phyloP scores from a whole-genome alignment of 148 eudicot genomes.

The Cornus kousa region DNA sequence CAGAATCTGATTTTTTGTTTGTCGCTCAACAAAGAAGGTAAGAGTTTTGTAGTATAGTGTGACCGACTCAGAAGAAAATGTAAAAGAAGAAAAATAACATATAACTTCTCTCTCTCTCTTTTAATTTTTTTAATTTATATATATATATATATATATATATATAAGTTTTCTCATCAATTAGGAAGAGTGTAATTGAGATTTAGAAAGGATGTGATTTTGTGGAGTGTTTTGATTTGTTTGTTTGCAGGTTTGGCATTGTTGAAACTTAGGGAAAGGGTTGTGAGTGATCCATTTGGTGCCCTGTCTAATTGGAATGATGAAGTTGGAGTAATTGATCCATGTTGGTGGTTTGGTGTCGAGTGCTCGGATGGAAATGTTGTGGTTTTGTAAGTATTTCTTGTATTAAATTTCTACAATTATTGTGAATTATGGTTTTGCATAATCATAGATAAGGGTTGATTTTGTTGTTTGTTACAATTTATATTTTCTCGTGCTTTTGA shows the following conservation, averaged over 20 bases:
- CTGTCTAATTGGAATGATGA: conserved; percentile 63
- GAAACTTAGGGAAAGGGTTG: conserved; percentile 56
- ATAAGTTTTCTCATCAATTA: not conserved
- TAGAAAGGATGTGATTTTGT: not conserved
- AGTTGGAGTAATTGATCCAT: conserved; percentile 48
- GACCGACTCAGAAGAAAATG: not conserved
- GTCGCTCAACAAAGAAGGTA: conserved; percentile 70
- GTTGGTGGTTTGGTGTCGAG: conserved; percentile 76
- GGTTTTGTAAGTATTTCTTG: conserved; percentile 52
- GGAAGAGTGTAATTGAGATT: not conserved
- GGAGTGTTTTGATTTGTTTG: not conserved
- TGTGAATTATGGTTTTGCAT: not conserved
- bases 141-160: no score
- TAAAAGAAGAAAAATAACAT: not conserved
- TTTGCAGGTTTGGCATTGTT: conserved; percentile 67
- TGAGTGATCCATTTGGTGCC: conserved; percentile 67
- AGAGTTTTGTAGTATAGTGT: not conserved
- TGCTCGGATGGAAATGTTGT: conserved; percentile 60
- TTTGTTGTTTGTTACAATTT: not conserved
- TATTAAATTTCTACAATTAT: not conserved
- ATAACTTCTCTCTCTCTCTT: not conserved
- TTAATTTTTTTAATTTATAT: no score
- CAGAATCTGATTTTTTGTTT: conserved; percentile 29
- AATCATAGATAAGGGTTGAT: not conserved
- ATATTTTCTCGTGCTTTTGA: not conserved